phyloP scores from a whole-genome alignment of 164 flowering plant genomes.

The Macadamia integrifolia region DNA sequence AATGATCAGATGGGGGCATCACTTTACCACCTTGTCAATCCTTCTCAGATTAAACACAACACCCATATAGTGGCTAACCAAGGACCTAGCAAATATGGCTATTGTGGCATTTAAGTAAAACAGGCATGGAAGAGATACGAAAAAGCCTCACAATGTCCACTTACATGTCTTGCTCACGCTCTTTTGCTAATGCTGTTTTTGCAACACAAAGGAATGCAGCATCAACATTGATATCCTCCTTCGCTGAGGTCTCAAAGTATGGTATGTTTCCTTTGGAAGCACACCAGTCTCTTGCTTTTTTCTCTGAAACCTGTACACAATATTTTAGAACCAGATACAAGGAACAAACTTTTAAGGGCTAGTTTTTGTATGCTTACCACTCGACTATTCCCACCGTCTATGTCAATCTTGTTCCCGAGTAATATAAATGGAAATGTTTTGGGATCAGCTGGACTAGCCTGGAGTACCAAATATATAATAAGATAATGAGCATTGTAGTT shows the following conservation, averaged over 20 bases:
- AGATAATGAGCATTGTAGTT: neutral
- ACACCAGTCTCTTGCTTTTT: slow-evolving; percentile 96
- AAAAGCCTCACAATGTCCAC: slow-evolving; percentile 15
- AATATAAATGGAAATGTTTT: slow-evolving; percentile 76
- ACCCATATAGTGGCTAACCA: no score
- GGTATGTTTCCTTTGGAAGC: slow-evolving; percentile 84
- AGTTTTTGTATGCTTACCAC: slow-evolving; percentile 51
- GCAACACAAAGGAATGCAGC: slow-evolving; percentile 80
- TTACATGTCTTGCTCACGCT: slow-evolving; percentile 83
- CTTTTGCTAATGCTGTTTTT: slow-evolving; percentile 71
- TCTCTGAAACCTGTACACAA: slow-evolving; percentile 77
- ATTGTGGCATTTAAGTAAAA: neutral
- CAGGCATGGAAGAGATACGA: neutral
- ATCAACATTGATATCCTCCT: slow-evolving; percentile 90
- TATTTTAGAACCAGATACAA: neutral
- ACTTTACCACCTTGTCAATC: no score
- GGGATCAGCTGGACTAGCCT: slow-evolving; percentile 85
- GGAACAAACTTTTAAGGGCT: neutral
- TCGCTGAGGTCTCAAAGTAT: slow-evolving; percentile 93
- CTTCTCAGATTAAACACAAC: no score
- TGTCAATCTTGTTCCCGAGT: slow-evolving; percentile 88
- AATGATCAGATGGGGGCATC: no score
- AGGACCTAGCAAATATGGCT: neutral
- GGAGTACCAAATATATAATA: slow-evolving; percentile 11
- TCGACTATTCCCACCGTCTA: slow-evolving; percentile 94